Evolutionary conservation across 441 rosid genomes (phyloP), one percentile per base, ranked within the genome.

Genomic region (Biscutella laevigata): DNA sequence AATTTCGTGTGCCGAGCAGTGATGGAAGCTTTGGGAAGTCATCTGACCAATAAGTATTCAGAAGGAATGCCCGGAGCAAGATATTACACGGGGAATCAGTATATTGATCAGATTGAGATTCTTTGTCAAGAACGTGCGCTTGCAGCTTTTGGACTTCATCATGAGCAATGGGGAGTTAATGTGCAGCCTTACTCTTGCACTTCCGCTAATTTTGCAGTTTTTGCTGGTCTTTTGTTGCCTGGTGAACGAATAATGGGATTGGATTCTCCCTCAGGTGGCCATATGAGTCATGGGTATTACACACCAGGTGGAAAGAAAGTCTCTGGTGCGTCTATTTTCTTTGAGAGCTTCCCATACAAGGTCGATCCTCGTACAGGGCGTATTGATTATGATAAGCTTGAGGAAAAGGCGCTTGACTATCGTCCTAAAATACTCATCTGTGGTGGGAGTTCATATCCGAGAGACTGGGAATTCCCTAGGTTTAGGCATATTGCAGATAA

Each of bases 101-200:
- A 48, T 33, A 82, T 82, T 33, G 88, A 82, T 68, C 81, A 79
- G 59, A 79, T 82, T 20, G 88, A 82, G 65, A 69, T 50, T 44
- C 77, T 79, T 13, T 82, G 85, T 26, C 69, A 68, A 40, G 64
- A 75, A 35, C 78, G 85, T 39, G 85, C 88, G 0, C 69, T 82
- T 42, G 44, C 28, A 5, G 85, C 80, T 25, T 82, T 79, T 54
- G 73, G 67, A 13, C 65, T 82, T 4, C 61, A 73, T 28, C 59
- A 59, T 22, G 75, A 57, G 59, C 71, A 36, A 3, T 82, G 85
- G 85, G 83, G 85, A 10, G 85, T 77, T 41, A 82, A 82, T 27
- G 85, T 79, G 61, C 88, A 82, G 70, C 85, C 85, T 2, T 79
- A 82, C 57, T 82, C 88, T 0, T 82, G 88, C 33, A 82, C 88